Evolutionary conservation across 2,329 filamentous ascomycete genomes (phyloP).

Genomic region (Xylaria polymorpha): DNA sequence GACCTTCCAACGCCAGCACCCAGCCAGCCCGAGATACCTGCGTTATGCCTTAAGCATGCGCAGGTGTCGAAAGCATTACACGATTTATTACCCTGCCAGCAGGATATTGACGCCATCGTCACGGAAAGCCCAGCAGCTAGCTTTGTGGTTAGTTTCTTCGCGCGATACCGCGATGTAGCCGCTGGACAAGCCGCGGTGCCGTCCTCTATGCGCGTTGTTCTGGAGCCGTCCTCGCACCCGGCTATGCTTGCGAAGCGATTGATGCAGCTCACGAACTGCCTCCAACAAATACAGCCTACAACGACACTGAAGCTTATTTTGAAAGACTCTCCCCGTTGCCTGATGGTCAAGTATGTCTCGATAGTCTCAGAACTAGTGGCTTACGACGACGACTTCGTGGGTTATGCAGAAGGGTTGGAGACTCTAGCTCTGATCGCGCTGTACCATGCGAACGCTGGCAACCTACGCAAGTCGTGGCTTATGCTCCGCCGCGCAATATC

Average conservation of each 20-base stretch:
- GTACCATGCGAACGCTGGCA: conserved; percentile 65
- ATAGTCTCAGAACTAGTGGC: conserved; percentile 56
- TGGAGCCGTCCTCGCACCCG: conserved; percentile 57
- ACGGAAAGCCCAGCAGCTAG: conserved; percentile 44
- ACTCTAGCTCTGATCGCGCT: conserved; percentile 61
- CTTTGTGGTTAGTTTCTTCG: conserved; percentile 50
- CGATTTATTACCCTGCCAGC: conserved; percentile 51
- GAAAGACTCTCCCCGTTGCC: conserved; percentile 40
- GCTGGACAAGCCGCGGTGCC: conserved; percentile 44
- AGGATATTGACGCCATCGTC: conserved; percentile 51
- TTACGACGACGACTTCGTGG: conserved; percentile 63
- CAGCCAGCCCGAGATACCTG: conserved; percentile 41
- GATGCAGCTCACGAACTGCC: conserved; percentile 56
- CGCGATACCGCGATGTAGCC: conserved; percentile 39
- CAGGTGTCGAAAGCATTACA: conserved; percentile 51
- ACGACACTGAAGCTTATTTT: conserved; percentile 48
- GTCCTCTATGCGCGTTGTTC: conserved; percentile 46
- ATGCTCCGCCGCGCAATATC: conserved; percentile 61
- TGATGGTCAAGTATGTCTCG: conserved; percentile 51
- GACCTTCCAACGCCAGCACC: conserved; percentile 38
- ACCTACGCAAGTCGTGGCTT: conserved; percentile 66
- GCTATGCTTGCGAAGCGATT: conserved; percentile 60
- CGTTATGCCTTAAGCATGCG: conserved; percentile 45
- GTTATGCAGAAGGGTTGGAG: conserved; percentile 64
- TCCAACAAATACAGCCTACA: conserved; percentile 57